phyloP scores from a whole-genome alignment of 352 stramenopile genomes.

The Phytophthora sojae region DNA sequence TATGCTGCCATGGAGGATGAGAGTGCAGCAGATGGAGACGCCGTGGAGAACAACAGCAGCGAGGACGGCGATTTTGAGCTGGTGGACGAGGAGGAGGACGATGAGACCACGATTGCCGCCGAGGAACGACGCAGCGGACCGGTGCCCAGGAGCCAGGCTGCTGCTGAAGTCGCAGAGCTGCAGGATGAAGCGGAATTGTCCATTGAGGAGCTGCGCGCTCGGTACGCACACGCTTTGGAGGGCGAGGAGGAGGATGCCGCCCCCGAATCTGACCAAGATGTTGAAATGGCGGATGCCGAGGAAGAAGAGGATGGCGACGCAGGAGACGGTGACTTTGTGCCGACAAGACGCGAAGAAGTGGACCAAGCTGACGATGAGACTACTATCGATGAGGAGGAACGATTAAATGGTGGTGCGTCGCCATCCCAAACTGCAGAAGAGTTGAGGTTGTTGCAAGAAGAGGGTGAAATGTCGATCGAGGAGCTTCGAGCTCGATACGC shows the following conservation, averaged over 20 bases:
- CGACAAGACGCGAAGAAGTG: conserved; percentile 33
- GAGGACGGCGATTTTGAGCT: conserved; percentile 28
- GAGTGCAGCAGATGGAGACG: conserved; percentile 17
- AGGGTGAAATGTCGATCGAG: conserved; percentile 95
- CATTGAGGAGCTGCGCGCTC: conserved; percentile 82
- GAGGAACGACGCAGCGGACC: conserved; percentile 64
- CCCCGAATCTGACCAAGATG: background rate
- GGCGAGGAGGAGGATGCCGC: conserved; percentile 10
- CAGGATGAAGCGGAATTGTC: conserved; percentile 92
- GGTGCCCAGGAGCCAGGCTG: conserved; percentile 40
- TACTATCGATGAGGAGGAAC: conserved; percentile 92
- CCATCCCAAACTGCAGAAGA: conserved; percentile 80
- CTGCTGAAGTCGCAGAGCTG: conserved; percentile 88
- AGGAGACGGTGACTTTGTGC: conserved; percentile 31
- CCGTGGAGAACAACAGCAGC: background rate
- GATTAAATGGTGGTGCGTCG: conserved; percentile 36
- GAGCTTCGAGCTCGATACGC: conserved; percentile 65
- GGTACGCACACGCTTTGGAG: conserved; percentile 47
- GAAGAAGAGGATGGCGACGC: conserved; percentile 24
- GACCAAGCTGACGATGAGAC: conserved; percentile 88
- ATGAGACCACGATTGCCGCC: conserved; percentile 91
- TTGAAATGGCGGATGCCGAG: conserved; percentile 17
- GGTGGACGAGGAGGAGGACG: conserved; percentile 61
- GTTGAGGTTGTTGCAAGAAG: conserved; percentile 85
- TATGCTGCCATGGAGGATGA: conserved; percentile 32